Evolutionary conservation across 1,284 basidiomycete genomes (phyloP), one percentile per base, ranked within the genome.

Genomic region (Waitea zeae): DNA sequence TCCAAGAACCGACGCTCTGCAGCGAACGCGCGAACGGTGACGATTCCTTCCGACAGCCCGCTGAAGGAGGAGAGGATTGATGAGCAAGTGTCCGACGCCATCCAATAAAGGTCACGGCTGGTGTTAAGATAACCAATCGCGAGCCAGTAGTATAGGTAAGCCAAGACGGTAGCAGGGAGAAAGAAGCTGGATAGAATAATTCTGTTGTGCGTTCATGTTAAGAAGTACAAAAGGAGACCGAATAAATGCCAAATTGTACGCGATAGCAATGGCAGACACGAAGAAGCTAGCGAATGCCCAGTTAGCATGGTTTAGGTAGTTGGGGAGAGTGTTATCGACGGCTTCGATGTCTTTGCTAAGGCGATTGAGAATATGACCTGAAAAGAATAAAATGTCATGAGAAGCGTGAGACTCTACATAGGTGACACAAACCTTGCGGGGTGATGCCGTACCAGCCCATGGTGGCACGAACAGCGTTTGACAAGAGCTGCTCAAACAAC

Each of bases 1-100:
- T 80, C 65, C 44, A 89, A 63, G 59, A 93, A 90, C n/a, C 70
- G 61, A 27, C 59, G 58, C 46, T 92, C 87, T 2, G 75, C 81
- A 7, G 79, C 80, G 54, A 90, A 95, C 0, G 88, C 90, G 33
- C 89, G 71, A 26, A 93, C 83, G n/a, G 81, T 78, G 31, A 84
- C 66, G 33, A 88, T 77, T 14, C 84, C 83, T 39, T 74, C 70
- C 24, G 88, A 57, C 12, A 86, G 53, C 52, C 92, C 87, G 4
- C 67, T 69, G 46, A 89, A 89, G 36, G 79, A 77, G 2, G 77
- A 70, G 49, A 76, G 79, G 37, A 82, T 78, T 0, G 77, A 77
- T 3, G 73, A 78, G 12, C 75, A 59, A 2, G 67, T 64, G 43
- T 70, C 77, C 3, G 73, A 75, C 51, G 87, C 82, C 67, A 88